Conservation (phyloP, 2,329 filamentous ascomycete species). For the Trichoderma aggressivum region DNA sequence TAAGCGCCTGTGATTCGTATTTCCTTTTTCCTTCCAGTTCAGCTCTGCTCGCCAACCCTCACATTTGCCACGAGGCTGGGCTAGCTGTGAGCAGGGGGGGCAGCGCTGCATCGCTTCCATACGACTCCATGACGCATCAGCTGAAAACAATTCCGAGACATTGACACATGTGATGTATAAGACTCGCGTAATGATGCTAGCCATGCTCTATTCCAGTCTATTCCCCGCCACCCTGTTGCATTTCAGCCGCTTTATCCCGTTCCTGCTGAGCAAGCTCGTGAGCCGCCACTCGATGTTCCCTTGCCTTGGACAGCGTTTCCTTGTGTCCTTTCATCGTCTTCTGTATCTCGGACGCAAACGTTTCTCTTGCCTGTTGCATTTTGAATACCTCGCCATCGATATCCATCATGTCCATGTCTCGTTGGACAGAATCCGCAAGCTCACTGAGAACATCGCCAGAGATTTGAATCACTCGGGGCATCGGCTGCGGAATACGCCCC, state of each 20-base stretch:
- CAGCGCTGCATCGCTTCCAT: background rate
- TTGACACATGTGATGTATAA: background rate
- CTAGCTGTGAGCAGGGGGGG: background rate
- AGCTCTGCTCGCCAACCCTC: background rate
- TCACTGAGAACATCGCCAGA: background rate
- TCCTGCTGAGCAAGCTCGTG: background rate
- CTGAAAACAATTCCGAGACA: background rate
- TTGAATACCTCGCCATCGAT: constrained; percentile 9
- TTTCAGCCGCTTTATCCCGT: background rate
- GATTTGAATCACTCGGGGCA: background rate
- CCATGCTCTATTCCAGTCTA: background rate
- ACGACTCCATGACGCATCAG: background rate
- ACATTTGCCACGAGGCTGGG: background rate
- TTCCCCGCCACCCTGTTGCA: no score
- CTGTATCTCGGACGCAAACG: background rate
- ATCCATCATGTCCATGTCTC: background rate
- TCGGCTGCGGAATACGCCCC: background rate
- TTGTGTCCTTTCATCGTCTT: background rate
- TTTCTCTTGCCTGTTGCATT: background rate
- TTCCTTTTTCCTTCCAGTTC: background rate
- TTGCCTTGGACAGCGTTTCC: background rate
- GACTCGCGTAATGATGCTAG: background rate
- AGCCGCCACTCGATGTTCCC: background rate
- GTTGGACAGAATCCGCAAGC: background rate
- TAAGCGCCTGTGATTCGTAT: background rate